Conservation (phyloP, 108 stramenopile genomes). For the Nitzschia inconspicua region DNA sequence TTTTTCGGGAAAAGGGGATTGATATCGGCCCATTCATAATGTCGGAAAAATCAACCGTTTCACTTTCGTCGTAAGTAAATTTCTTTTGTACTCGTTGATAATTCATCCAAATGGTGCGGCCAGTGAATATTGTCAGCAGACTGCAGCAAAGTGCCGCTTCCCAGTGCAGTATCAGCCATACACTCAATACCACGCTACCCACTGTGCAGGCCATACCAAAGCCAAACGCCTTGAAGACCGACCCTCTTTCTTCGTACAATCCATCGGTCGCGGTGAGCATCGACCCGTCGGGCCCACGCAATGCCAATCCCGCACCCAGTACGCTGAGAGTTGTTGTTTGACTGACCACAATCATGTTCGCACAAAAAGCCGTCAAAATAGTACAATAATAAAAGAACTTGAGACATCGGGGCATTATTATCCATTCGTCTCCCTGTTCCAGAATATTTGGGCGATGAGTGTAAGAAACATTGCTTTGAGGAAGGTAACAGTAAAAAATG, state of each 20-base stretch:
- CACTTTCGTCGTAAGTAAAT: slow-evolving; percentile 79
- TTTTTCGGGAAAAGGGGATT: too few species aligned
- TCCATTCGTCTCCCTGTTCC: slow-evolving; percentile 15
- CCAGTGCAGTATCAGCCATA: slow-evolving; percentile 70
- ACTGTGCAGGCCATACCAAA: slow-evolving; percentile 64
- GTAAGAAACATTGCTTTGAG: not conserved
- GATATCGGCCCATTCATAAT: slow-evolving; percentile 81
- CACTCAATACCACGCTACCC: slow-evolving; percentile 27
- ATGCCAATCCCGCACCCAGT: slow-evolving; percentile 74
- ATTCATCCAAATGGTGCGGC: slow-evolving; percentile 49
- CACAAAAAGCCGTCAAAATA: slow-evolving; percentile 78
- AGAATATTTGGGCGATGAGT: not conserved
- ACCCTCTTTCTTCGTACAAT: slow-evolving; percentile 69
- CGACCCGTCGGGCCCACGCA: slow-evolving; percentile 87
- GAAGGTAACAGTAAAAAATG: not conserved
- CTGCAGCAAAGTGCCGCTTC: slow-evolving; percentile 71
- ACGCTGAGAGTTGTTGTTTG: slow-evolving; percentile 83
- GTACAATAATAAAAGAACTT: slow-evolving; percentile 79
- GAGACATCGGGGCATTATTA: slow-evolving; percentile 24
- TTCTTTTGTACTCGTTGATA: slow-evolving; percentile 57
- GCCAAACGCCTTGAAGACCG: slow-evolving; percentile 71
- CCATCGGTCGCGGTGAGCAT: slow-evolving; percentile 93
- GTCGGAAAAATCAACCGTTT: slow-evolving; percentile 81
- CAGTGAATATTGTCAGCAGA: slow-evolving; percentile 46
- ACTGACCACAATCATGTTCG: slow-evolving; percentile 82